Evolutionary conservation across 768 basidiomycete genomes (phyloP).

Genomic region (button mushroom (Agaricus bisporus)): DNA sequence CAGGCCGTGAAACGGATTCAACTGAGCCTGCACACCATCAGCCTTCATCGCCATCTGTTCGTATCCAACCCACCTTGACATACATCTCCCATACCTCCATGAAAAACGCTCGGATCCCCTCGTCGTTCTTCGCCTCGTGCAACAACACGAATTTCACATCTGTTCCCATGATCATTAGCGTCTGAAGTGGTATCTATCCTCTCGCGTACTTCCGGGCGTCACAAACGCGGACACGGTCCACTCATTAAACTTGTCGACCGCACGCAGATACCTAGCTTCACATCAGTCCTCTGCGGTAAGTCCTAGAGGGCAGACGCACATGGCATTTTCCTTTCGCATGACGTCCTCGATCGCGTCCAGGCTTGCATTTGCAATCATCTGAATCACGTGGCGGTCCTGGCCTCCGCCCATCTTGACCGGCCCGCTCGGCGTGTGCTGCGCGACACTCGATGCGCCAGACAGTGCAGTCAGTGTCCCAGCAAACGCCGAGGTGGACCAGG

Average conservation of each 20-base stretch:
- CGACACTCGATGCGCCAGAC: slow-evolving; percentile 76
- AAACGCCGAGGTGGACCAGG: slow-evolving; percentile 89
- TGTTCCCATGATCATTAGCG: slow-evolving; percentile 30
- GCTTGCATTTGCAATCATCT: slow-evolving; percentile 98
- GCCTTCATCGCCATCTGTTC: neutral
- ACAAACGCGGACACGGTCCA: slow-evolving; percentile 98
- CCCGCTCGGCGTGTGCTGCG: slow-evolving; percentile 62
- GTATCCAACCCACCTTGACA: slow-evolving; percentile 63
- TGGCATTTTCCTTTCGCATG: slow-evolving; percentile 73
- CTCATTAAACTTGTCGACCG: slow-evolving; percentile 96
- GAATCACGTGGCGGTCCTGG: slow-evolving; percentile 89
- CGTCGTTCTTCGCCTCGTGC: slow-evolving; percentile 96
- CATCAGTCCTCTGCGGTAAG: neutral
- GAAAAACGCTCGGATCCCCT: slow-evolving; percentile 90
- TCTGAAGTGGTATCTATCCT: neutral
- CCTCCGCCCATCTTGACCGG: slow-evolving; percentile 69
- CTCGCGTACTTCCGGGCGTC: slow-evolving; percentile 84
- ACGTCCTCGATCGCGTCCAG: slow-evolving; percentile 93
- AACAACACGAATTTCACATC: slow-evolving; percentile 94
- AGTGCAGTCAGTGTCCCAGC: slow-evolving; percentile 84
- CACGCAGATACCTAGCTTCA: slow-evolving; percentile 78
- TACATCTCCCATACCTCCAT: slow-evolving; percentile 96
- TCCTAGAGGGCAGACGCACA: slow-evolving; percentile 42
- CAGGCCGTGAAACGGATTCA: slow-evolving; percentile 94
- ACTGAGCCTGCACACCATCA: slow-evolving; percentile 51